phyloP scores from a whole-genome alignment of 331 rosid species.

The Telfairia occidentalis region DNA sequence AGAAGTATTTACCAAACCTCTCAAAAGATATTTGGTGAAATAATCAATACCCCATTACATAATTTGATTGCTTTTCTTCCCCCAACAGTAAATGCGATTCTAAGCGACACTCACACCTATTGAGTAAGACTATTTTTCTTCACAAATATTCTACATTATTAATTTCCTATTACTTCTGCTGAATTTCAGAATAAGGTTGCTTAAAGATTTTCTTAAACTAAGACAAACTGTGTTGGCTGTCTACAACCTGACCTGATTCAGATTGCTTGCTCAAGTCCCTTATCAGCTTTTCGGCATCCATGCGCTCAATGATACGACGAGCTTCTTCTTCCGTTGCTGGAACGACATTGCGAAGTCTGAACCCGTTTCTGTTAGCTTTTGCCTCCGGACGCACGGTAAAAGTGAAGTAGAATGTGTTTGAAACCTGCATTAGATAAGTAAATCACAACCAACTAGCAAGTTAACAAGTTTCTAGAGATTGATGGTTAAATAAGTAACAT shows the following conservation, averaged over 20 bases:
- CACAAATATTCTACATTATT: not conserved
- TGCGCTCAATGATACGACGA: slow-evolving; percentile 53
- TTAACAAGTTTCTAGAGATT: not conserved
- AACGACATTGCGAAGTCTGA: slow-evolving; percentile 56
- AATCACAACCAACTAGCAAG: not conserved
- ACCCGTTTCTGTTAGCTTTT: slow-evolving; percentile 30
- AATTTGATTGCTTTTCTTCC: not conserved
- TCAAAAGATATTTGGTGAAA: no score
- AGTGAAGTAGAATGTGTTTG: slow-evolving; percentile 84
- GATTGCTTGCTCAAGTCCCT: slow-evolving; percentile 11
- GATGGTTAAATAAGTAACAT: not conserved
- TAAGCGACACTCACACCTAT: not conserved
- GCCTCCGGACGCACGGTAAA: slow-evolving; percentile 55
- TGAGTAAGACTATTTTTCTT: not conserved
- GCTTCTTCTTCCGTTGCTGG: slow-evolving; percentile 90
- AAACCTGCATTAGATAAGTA: slow-evolving; percentile 33
- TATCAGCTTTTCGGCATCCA: slow-evolving; percentile 43
- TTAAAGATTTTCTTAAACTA: not conserved
- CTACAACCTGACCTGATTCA: slow-evolving; percentile 1
- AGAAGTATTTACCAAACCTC: no score
- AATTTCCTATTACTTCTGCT: not conserved
- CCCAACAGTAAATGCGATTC: not conserved
- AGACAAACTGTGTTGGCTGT: not conserved
- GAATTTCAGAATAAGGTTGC: not conserved
- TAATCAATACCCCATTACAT: not conserved